Evolutionary conservation across 176 grass and related monocot genomes (phyloP), one percentile per base, ranked within the genome.

Genomic region (Carex parvula): DNA sequence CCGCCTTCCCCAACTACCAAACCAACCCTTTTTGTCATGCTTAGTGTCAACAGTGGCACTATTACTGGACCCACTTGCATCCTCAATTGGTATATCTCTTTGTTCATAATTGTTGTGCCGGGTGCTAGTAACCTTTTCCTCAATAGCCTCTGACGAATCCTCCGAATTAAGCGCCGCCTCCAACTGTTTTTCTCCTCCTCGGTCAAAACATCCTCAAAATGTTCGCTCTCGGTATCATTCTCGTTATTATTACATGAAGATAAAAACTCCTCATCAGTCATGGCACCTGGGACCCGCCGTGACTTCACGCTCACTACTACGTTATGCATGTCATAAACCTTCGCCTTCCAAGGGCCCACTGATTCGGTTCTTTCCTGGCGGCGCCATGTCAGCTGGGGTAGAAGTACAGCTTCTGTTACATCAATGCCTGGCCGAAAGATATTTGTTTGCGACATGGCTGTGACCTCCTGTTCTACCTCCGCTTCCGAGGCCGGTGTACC

Each of bases 261-360:
- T 41, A 98, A 89, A 87, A 94, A 98, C 61, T 98, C 95, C 59
- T 94, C 95, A 53, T 94, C 95, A 0, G 90, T 94, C 95, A 98
- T 98, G 0, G 95, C 95, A 30, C 95, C 95, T 0, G 92, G 95
- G 11, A 98, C 95, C 24, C 81, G 83, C 84, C 95, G 89, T 18
- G 95, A 98, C 86, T 94, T 98, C 50, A 98, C 91, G 18, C 95
- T 98, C 29, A 94, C 92, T 60, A 98, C 87, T 22, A 98, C 95
- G 88, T 98, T 87, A 33, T 98, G 90, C 95, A 98, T 98, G 30
- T 98, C 95, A 78, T 98, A 94, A 60, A 98, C 92, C 84, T 94
- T 94, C 16, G 92, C 92, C 54, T 94, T 98, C 95, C 95, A 98
- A 16, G 89, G 79, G 0, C 95, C 95, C 62, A 98, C 95, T 11